These are phyloP conservation scores for Mycena floridula DNA, from an alignment of 768 basidiomycete species.

Conservation along the genomic window DNA sequence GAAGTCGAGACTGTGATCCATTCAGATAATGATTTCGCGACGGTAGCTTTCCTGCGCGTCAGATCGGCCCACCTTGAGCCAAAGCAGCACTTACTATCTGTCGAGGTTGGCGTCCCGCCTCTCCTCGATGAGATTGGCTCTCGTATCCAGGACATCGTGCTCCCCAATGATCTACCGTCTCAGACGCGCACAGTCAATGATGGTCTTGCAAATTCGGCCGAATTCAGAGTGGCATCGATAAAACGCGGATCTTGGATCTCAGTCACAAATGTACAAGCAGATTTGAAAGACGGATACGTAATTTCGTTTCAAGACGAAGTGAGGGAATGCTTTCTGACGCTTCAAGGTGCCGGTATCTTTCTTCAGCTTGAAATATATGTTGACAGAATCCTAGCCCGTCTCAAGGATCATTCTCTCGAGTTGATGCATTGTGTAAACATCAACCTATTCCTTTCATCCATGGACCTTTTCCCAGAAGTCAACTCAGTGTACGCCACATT, in stretches of 20 bases:
- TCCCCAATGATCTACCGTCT: background rate
- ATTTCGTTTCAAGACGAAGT: constrained; percentile 68
- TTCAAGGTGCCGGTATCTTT: constrained; percentile 47
- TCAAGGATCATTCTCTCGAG: constrained; percentile 40
- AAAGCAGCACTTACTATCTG: constrained; percentile 30
- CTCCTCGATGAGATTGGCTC: constrained; percentile 38
- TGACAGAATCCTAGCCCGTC: constrained; percentile 36
- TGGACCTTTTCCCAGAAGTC: constrained; percentile 70
- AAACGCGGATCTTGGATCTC: constrained; percentile 76
- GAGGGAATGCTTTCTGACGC: constrained; percentile 51
- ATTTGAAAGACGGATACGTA: constrained; percentile 8
- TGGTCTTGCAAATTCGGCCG: too few species aligned
- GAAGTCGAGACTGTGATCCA: constrained; percentile 70
- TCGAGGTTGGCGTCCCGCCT: constrained; percentile 34
- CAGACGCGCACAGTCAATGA: too few species aligned
- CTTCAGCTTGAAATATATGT: background rate
- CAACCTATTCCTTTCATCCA: constrained; percentile 77
- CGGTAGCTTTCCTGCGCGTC: constrained; percentile 87
- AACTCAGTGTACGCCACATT: constrained; percentile 76
- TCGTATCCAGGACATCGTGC: background rate
- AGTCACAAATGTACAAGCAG: constrained; percentile 49
- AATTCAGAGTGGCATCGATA: too few species aligned
- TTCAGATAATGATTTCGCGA: constrained; percentile 77
- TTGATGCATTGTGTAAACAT: constrained; percentile 66
- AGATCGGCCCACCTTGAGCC: constrained; percentile 56